Conservation (phyloP, 2,329 filamentous ascomycete species). For the Stachybotrys echinatus region DNA sequence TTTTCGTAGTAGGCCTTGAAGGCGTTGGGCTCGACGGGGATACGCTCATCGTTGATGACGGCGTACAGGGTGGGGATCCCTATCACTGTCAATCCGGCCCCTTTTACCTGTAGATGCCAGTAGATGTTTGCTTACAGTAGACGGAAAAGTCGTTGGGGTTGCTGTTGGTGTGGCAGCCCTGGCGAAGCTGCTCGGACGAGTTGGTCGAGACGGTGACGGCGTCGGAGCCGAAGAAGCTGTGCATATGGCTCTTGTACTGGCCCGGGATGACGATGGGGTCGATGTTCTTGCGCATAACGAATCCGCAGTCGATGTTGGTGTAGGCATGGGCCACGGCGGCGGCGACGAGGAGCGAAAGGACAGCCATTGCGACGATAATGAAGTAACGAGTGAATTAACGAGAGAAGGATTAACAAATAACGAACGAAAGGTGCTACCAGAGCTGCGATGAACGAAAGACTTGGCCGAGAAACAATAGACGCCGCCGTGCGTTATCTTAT, state of each 20-base stretch:
- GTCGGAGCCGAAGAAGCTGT: conserved; percentile 24
- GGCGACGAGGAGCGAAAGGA: not conserved
- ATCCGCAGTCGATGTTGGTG: conserved; percentile 13
- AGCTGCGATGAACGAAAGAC: not conserved
- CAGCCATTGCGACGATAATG: not conserved
- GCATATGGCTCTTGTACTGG: conserved; percentile 20
- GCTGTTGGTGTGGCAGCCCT: conserved; percentile 1
- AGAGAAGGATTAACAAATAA: not conserved
- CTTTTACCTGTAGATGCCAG: no score
- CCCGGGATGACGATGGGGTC: conserved; percentile 20
- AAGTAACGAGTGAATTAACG: not conserved
- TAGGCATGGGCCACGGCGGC: conserved; percentile 13
- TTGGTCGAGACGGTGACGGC: conserved; percentile 9
- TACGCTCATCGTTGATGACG: not conserved
- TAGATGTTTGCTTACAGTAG: conserved; percentile 3
- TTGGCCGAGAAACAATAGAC: no score
- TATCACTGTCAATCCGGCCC: no score
- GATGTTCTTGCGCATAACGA: conserved; percentile 21
- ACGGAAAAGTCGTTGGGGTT: conserved; percentile 1
- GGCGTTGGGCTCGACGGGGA: not conserved
- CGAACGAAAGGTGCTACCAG: not conserved
- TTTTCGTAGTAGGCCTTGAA: conserved; percentile 2
- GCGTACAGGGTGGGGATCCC: conserved; percentile 4
- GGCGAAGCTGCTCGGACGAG: not conserved
- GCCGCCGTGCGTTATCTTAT: no score